Conservation (phyloP, 495 filamentous ascomycete species). For the Podospora fimiseda region DNA sequence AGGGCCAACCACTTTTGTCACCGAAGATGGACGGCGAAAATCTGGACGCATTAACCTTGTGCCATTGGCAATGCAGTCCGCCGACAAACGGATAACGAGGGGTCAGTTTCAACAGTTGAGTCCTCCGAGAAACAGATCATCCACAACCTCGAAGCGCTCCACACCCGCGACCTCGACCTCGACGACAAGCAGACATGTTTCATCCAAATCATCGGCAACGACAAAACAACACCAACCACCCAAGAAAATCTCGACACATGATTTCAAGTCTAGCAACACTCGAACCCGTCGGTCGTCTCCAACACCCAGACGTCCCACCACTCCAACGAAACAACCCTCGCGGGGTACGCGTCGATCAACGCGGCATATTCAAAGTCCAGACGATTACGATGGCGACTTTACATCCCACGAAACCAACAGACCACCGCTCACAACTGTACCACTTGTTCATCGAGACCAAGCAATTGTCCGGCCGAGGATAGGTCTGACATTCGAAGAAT, state of each 20-base stretch:
- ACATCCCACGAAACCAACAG: slow-evolving; percentile 21
- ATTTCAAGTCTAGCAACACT: slow-evolving; percentile 21
- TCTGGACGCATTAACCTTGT: slow-evolving; percentile 75
- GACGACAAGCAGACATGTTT: slow-evolving; percentile 14
- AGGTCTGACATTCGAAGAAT: slow-evolving; percentile 48
- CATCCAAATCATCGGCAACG: slow-evolving; percentile 9
- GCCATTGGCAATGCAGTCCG: slow-evolving; percentile 61
- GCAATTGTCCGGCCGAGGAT: slow-evolving; percentile 40
- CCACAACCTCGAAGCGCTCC: slow-evolving; percentile 14
- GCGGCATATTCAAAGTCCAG: slow-evolving; percentile 20
- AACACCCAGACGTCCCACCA: slow-evolving; percentile 26
- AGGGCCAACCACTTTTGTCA: slow-evolving; percentile 71
- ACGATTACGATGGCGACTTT: slow-evolving; percentile 26
- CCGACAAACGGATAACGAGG: slow-evolving; percentile 54
- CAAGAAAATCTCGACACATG: slow-evolving; percentile 15
- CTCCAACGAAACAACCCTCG: slow-evolving; percentile 31
- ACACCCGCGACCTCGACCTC: slow-evolving; percentile 10
- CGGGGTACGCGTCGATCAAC: slow-evolving; percentile 35
- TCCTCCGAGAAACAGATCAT: slow-evolving; percentile 17
- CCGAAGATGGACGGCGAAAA: slow-evolving; percentile 75
- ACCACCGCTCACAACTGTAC: slow-evolving; percentile 33
- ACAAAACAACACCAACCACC: slow-evolving; percentile 15
- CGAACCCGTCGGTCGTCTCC: slow-evolving; percentile 29
- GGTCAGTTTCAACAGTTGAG: slow-evolving; percentile 28
- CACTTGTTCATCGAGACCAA: slow-evolving; percentile 50